A percentile compares a stretch with the other conserved stretches of the same genome.
Conservation (phyloP, 1,139 yeast genomes). For the Pichia sp. region DNA sequence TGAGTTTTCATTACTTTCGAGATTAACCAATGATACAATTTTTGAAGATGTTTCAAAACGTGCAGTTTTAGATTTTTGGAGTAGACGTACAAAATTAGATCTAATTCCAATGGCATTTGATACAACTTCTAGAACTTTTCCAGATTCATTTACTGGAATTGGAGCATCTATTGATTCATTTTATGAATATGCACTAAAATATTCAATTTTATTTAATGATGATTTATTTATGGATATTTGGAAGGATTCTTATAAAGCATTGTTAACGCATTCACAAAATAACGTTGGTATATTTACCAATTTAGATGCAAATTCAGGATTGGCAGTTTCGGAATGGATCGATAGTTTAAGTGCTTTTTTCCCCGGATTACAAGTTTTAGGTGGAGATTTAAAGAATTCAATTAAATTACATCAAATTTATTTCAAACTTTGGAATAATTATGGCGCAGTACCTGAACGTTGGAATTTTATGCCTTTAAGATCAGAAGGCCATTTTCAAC, state of each 20-base stretch:
- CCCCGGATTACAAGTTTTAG: slow-evolving; percentile 76
- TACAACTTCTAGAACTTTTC: slow-evolving; percentile 42
- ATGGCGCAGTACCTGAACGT: slow-evolving; percentile 80
- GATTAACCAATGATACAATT: slow-evolving; percentile 64
- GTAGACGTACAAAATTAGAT: slow-evolving; percentile 52
- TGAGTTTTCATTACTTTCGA: slow-evolving; percentile 69
- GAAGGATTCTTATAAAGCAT: slow-evolving; percentile 50
- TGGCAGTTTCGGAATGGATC: slow-evolving; percentile 57
- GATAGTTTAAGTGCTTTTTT: slow-evolving; percentile 86
- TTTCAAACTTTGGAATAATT: slow-evolving; percentile 73
- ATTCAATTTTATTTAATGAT: slow-evolving; percentile 68
- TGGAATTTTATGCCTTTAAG: slow-evolving; percentile 47
- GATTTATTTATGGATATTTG: slow-evolving; percentile 54
- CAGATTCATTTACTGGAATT: slow-evolving; percentile 62
- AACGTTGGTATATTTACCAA: slow-evolving; percentile 52
- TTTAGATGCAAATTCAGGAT: slow-evolving; percentile 50
- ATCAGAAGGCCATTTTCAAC: slow-evolving; percentile 16
- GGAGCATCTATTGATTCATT: slow-evolving; percentile 96
- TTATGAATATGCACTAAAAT: slow-evolving; percentile 82
- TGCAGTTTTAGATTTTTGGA: slow-evolving; percentile 72
- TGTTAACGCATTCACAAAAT: slow-evolving; percentile 45
- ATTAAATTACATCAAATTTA: slow-evolving; percentile 56
- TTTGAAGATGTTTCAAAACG: slow-evolving; percentile 58
- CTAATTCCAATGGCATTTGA: slow-evolving; percentile 76
- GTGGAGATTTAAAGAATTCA: slow-evolving; percentile 71